Evolutionary conservation across 1,284 basidiomycete genomes (phyloP), one percentile per base, ranked within the genome.

Genomic region (Puccinia triticina): DNA sequence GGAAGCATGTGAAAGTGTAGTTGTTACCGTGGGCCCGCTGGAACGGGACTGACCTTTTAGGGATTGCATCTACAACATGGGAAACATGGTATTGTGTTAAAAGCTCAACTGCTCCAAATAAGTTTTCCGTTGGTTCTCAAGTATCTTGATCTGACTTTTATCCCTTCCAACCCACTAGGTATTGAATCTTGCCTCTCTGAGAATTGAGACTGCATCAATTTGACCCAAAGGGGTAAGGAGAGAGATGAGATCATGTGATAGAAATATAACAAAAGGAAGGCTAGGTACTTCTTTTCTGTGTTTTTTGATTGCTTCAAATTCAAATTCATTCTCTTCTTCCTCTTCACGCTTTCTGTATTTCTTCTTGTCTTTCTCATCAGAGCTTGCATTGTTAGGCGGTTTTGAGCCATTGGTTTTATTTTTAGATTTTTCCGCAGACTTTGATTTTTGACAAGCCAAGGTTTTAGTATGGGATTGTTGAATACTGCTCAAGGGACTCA

Each of bases 111-210:
- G 78, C 67, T 23, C 69, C 69, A 59, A 12, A 12, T 12, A 78
- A 64, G 43, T 81, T 43, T 14, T 72, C 37, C 32, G 26, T 23
- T 7, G 78, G 78, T 50, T 73, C 53, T 55, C 78, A 81, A 12
- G 29, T 46, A 64, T 81, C 57, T 21, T 73, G 1, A 34, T n/a
- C 40, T 18, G 59, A 43, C 26, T 12, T 21, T 10, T 67, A 78
- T 46, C 61, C 76, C 23, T 80, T 73, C 78, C 78, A 80, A 16
- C 69, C 57, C 40, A 80, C 67, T 8, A n/a, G 21, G 34, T 72
- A 80, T 37, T 71, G 12, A 43, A 29, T 57, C 46, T 10, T 11
- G 23, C 55, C 55, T 26, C 55, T 3, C 67, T 80, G 64, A 40
- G 55, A 21, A 55, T 26, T 26, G 32, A 29, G 46, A 77, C 16